Percentiles rank a stretch among this genome's conserved stretches.
Conservation (phyloP, 1,139 yeast genomes). For the Ogataea hybrid region DNA sequence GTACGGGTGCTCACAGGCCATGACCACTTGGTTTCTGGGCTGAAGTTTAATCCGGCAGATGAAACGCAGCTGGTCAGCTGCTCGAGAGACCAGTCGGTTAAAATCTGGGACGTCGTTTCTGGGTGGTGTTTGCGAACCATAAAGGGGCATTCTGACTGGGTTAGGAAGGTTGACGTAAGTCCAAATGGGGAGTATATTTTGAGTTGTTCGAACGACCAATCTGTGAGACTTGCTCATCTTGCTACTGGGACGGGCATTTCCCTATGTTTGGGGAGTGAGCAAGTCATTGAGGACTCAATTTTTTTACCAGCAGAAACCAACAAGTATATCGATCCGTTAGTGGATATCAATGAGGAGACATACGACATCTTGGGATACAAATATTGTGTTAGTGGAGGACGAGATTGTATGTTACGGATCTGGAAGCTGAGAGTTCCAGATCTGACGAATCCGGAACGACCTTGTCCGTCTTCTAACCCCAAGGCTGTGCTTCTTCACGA, state of each 20-base stretch:
- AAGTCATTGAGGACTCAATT: conserved; percentile 74
- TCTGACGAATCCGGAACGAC: conserved; percentile 45
- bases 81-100: too few relatives aligned
- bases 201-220: conserved; percentile 85
- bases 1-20: too few relatives aligned
- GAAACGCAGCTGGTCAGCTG: too few relatives aligned
- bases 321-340: conserved; percentile 47
- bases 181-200: too few relatives aligned
- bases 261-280: conserved; percentile 72
- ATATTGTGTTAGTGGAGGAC: conserved; percentile 74
- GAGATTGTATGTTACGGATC: conserved; percentile 73
- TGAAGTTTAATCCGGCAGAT: too few relatives aligned
- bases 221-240: conserved; percentile 61
- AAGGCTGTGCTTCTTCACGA: conserved; percentile 57
- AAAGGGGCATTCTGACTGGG: too few relatives aligned
- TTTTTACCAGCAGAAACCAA: conserved; percentile 61
- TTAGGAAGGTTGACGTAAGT: too few relatives aligned
- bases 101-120: too few relatives aligned
- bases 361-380: conserved; percentile 51
- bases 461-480: conserved; percentile 56
- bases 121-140: too few relatives aligned
- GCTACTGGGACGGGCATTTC: conserved; percentile 69
- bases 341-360: conserved; percentile 18
- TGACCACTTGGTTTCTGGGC: too few relatives aligned
- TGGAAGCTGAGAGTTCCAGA: conserved; percentile 76